Conservation (phyloP, 192 early-diverging fungal species). For the Coemansia sp. region DNA sequence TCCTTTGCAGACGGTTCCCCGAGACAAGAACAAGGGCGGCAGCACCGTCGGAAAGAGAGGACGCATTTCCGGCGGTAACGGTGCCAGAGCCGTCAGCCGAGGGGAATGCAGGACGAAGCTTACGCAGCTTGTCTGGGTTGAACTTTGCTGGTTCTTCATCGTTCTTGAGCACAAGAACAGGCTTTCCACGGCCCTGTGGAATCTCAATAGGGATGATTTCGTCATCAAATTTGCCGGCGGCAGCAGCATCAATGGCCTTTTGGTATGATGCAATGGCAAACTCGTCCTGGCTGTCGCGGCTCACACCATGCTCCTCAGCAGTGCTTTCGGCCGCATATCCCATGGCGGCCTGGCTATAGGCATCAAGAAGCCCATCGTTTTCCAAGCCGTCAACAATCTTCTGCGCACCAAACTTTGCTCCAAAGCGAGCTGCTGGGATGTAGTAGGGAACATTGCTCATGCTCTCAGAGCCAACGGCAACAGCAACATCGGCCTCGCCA, state of each 20-base stretch:
- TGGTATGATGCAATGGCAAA: constrained; percentile 75
- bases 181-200: constrained; percentile 67
- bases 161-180: constrained; percentile 57
- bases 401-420: constrained; percentile 73
- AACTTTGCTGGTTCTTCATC: constrained; percentile 73
- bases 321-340: constrained; percentile 80
- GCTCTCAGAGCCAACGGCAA: constrained; percentile 77
- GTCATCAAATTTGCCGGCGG: constrained; percentile 59
- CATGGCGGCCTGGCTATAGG: constrained; percentile 72
- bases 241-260: constrained; percentile 70
- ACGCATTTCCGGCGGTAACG: constrained; percentile 89
- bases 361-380: constrained; percentile 76
- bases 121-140: constrained; percentile 84
- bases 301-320: constrained; percentile 74
- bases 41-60: constrained; percentile 78
- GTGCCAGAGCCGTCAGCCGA: constrained; percentile 69
- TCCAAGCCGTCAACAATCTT: constrained; percentile 75
- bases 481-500: constrained; percentile 69
- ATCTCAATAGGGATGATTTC: constrained; percentile 76
- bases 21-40: constrained; percentile 75
- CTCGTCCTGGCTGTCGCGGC: constrained; percentile 80
- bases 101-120: constrained; percentile 86
- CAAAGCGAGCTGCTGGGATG: constrained; percentile 74
- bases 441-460: constrained; percentile 87
- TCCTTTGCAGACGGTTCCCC: constrained; percentile 56